Base-by-base conservation (phyloP, 1,284 basidiomycete species). In the Marasmius oreades region DNA sequence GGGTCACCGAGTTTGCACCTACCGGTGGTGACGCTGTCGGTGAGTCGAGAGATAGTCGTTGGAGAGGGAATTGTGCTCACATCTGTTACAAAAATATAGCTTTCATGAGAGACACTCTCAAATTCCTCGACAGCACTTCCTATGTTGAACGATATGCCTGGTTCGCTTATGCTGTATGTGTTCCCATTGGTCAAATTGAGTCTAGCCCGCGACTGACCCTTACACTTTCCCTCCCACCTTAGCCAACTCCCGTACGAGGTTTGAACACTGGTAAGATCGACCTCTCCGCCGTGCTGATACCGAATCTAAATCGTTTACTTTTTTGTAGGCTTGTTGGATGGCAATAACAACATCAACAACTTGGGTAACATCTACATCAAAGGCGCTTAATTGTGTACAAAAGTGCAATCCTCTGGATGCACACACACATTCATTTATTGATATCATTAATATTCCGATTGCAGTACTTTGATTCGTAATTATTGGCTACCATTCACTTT, bases 1-100 rank as follows among this genome's bases (percentile, higher is more conserved):
- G 58, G 58, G 53, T 59, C 14, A 59, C 58, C 34, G 58, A 59
- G 45, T 59, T 53, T 51, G 58, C 51, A 5, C 43, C 46, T 43
- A 55, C 58, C 16, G 55, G 48, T 1, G 51, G 47, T 22, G 37
- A 55, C 20, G 45, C 37, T 33, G 45, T 20, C 4, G 22, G 58
- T 59, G 20, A 47, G 58, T 53, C 6, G 5, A 39, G 12, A n/a
- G 6, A 26, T 14, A 28, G 58, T 59, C 14, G 31, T 54, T 53
- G 7, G 4, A 52, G 12, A 16, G 12, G 14, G 18, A 28, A n/a
- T 12, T 50, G n/a, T 28, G 4, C 11, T 31, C 14, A 50, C 2
- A 2, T 33, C 14, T 7, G n/a, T 50, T n/a, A 31, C 28, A 7
- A 12, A 18, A n/a, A 2, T 33, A 14, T n/a, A 50, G 47, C 47